Base-by-base conservation (phyloP, 257 asterid species). In the Oldenlandia corymbosa region DNA sequence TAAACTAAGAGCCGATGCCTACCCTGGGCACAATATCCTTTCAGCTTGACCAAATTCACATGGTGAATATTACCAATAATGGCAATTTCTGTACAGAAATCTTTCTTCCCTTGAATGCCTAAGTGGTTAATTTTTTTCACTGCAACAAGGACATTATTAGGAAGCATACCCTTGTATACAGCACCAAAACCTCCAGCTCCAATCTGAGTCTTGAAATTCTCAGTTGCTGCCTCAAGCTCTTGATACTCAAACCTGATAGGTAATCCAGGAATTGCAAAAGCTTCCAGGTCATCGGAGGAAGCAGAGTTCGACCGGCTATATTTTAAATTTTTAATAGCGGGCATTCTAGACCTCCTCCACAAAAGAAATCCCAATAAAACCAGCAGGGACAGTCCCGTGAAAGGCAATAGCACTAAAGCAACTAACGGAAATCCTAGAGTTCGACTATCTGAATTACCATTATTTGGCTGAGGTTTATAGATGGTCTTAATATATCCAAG, bases 111-210 rank as follows among this genome's bases (percentile, higher is more conserved):
- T 0, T 80, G 79, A 54, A 69, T 49, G 10, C 90, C 90, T 10
- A 79, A 2, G 58, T 73, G 58, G 20, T 64, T 84, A 10, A 88
- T 76, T 71, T 78, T 81, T 72, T 88, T 86, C 5, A 88, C 95
- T 7, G 96, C 96, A 57, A 88, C 81, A 0, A 70, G 66, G 10
- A 86, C 43, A 74, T 78, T 80, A 64, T 82, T 88, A 17, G 78
- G 68, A 2, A 86, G 77, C 23, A 60, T 62, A 37, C 95, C 96
- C 77, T 78, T 86, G 45, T 76, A 86, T 26, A 88, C 91, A 0
- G 84, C 75, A 32, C 96, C 91, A 11, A 82, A 86, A 36, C 95
- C 96, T 12, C 96, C 95, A 0, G 91, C 71, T 30, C 96, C 96
- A 27, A 88, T 78, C 69, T 58, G 69, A 39, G 73, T 70, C 75